These are phyloP conservation scores for Allantophomopsis lycopodina DNA, from an alignment of 2,329 filamentous ascomycete species.

Conservation along the genomic window DNA sequence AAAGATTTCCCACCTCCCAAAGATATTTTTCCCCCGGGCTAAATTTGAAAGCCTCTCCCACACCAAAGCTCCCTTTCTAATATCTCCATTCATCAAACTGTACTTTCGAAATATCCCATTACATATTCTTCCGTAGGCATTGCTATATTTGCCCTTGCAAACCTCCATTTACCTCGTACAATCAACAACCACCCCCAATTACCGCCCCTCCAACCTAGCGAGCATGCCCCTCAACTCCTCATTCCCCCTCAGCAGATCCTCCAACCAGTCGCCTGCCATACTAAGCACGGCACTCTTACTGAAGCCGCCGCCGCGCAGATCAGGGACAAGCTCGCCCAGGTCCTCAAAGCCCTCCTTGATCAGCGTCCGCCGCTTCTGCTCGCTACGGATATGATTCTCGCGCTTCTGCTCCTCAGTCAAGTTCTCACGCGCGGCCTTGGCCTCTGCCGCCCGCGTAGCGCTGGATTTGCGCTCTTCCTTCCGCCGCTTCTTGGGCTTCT, in stretches of 20 bases:
- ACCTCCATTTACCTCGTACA: too few species aligned
- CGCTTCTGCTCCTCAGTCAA: conserved; percentile 69
- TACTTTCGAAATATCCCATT: too few species aligned
- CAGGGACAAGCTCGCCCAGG: conserved; percentile 63
- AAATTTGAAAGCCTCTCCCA: too few species aligned
- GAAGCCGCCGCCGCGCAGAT: conserved; percentile 57
- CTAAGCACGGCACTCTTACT: conserved; percentile 73
- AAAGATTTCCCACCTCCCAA: too few species aligned
- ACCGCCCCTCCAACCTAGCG: conserved; percentile 23
- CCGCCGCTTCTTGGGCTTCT: conserved; percentile 13
- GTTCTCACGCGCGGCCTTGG: conserved; percentile 42
- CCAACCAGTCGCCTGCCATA: conserved; percentile 67
- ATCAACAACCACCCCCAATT: too few species aligned
- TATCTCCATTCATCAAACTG: too few species aligned
- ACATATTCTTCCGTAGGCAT: too few species aligned
- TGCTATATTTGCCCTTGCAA: too few species aligned
- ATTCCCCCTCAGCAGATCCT: conserved; percentile 59
- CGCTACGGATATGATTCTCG: conserved; percentile 75
- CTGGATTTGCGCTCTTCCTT: conserved; percentile 34
- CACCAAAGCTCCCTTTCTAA: too few species aligned
- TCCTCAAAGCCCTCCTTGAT: conserved; percentile 75
- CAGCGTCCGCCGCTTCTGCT: conserved; percentile 72
- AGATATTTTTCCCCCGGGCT: too few species aligned
- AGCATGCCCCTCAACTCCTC: conserved; percentile 40
- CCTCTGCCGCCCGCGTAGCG: conserved; percentile 8